A percentile compares a stretch with the other conserved stretches of the same genome.
These are phyloP conservation scores for Talaromyces thailandensis DNA, from an alignment of 495 filamentous ascomycete species.

Conservation along the genomic window DNA sequence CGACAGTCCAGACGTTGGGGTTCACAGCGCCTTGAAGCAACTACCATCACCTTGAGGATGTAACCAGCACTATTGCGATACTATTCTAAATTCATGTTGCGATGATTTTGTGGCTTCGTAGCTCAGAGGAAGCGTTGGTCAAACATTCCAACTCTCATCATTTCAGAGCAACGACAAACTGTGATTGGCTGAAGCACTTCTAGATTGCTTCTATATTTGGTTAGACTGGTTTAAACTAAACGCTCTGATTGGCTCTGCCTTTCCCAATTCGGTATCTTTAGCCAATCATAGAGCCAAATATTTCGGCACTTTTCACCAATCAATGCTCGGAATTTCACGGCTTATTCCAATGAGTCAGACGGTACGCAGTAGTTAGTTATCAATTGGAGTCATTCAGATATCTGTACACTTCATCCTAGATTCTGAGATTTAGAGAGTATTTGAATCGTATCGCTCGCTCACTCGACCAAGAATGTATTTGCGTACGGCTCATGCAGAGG, in stretches of 20 bases:
- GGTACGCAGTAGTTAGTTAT: not conserved
- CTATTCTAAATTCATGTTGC: not conserved
- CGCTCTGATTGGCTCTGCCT: not conserved
- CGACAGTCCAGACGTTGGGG: not conserved
- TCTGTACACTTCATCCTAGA: not conserved
- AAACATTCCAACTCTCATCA: too few species aligned
- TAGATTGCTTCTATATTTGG: not conserved
- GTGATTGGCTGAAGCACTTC: too few species aligned
- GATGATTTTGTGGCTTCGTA: not conserved
- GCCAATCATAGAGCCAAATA: not conserved
- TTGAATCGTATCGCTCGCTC: not conserved
- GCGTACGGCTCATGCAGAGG: conserved; percentile 36
- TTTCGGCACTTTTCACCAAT: not conserved
- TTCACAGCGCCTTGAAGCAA: not conserved
- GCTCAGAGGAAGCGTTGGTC: not conserved
- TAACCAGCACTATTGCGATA: not conserved
- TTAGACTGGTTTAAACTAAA: not conserved
- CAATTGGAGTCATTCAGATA: not conserved
- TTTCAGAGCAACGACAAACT: not conserved
- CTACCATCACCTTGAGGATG: not conserved
- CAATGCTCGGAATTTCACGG: not conserved
- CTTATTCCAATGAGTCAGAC: not conserved
- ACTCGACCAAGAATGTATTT: conserved; percentile 34
- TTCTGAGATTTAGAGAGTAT: not conserved
- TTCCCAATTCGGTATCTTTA: not conserved